Base-by-base conservation (phyloP, 1,139 yeast species). In the Taphrina flavorubra region DNA sequence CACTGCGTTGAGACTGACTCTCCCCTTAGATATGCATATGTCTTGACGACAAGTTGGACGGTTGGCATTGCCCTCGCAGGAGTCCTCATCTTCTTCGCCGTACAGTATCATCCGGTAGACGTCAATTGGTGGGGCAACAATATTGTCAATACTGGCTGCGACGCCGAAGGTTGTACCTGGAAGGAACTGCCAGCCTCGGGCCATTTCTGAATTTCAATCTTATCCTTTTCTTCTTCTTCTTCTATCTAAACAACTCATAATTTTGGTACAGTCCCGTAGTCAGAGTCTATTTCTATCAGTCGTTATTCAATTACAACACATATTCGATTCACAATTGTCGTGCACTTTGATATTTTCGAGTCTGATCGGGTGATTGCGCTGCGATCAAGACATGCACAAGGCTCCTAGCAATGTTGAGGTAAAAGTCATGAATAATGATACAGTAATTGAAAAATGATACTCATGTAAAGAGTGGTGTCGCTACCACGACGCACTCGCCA, bases 31-130 rank as follows among this genome's bases (percentile, higher is more conserved):
- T 86, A 86, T 78, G 85, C 85, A 76, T 86, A 84, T 74, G 79
- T 85, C 39, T 78, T 86, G 70, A 82, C 87, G 37, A 87, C 87
- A 1, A 89, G 85, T 34, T 74, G 86, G 71, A 87, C 84, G 73
- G 79, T 84, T 67, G 86, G 88, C 64, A 77, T 86, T 71, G 86
- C 86, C 8, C 47, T 73, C 44, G 68, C 72, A 4, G 68, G 70
- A n/a, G 59, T 73, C 37, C 74, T 85, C 67, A 78, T 86, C 64
- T 83, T 85, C 77, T 77, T 85, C 72, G 76, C 81, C 59, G 75
- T 80, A 71, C 79, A 77, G 20, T 74, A 77, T 13, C 76, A 80
- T 63, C 77, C 79, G 63, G 71, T 76, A 5, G 44, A 51, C 58
- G 77, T 79, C 75, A 56, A 73, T 39, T 84, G 87, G 87, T 83